phyloP scores from a whole-genome alignment of 2,329 filamentous ascomycete genomes.

The Fusarium sambucinum region DNA sequence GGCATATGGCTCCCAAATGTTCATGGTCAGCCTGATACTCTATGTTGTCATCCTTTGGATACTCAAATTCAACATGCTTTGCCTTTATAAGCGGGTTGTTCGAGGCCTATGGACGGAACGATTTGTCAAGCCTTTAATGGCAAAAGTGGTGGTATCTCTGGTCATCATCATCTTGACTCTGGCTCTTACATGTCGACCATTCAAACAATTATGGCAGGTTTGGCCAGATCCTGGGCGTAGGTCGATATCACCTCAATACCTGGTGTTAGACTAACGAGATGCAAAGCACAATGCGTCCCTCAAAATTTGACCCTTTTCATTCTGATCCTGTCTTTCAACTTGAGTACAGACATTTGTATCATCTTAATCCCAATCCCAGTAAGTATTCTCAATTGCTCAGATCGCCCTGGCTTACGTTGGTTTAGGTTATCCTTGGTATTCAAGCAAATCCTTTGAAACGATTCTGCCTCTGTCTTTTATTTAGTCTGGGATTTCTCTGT shows the following conservation, averaged over 20 bases:
- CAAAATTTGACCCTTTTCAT: conserved; percentile 51
- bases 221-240: conserved; percentile 54
- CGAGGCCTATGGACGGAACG: conserved; percentile 52
- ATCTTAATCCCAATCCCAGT: conserved; percentile 53
- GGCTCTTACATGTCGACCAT: conserved; percentile 51
- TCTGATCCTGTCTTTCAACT: conserved; percentile 51
- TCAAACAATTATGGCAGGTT: conserved; percentile 53
- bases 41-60: conserved; percentile 56
- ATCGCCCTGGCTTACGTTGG: neutral
- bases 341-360: conserved; percentile 53
- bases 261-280: neutral
- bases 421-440: conserved; percentile 46
- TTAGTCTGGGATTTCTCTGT: conserved; percentile 51
- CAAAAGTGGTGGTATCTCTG: conserved; percentile 45
- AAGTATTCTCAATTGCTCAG: neutral
- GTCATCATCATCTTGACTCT: conserved; percentile 47
- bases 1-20: conserved; percentile 53
- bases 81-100: conserved; percentile 55
- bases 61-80: conserved; percentile 58
- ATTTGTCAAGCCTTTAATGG: conserved; percentile 53
- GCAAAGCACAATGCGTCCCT: conserved; percentile 47
- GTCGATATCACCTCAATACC: neutral
- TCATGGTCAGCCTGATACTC: conserved; percentile 51
- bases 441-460: conserved; percentile 49
- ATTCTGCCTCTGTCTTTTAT: conserved; percentile 50